Evolutionary conservation across 352 stramenopile genomes (phyloP), one percentile per base, ranked within the genome.

Genomic region (Phytopythium cucurbitacearum): DNA sequence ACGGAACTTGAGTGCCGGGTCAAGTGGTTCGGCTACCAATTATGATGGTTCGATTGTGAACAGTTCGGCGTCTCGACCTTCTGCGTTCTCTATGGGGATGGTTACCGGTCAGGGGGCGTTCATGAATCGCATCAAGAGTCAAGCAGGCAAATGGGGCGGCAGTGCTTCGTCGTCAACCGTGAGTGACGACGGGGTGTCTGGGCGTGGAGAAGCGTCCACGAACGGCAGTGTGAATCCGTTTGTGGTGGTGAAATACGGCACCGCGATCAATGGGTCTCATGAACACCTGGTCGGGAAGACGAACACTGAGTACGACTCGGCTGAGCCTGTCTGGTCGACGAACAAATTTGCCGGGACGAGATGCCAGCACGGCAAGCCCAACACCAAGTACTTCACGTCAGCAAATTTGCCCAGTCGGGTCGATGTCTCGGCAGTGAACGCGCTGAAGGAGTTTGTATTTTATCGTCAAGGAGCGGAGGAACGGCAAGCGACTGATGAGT

Each of bases 231-330:
- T 92, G 7, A 80, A 88, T 44, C 56, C 82, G 7, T 94, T 91
- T 41, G 81, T 89, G 6, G 68, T 91, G 8, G 72, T 92, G 34
- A 88, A 87, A 40, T 84, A 76, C 49, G 80, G 74, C 21, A 74
- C 88, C 32, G 65, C 70, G 41, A 58, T 73, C 13, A 62, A 56
- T 53, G 76, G 64, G 36, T 76, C 72, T 15, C 65, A 76, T 5
- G 82, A 90, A 40, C 76, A 69, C 28, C 59, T 79, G 2, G 77
- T 95, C 13, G 85, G 85, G 5, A 85, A 82, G 60, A 95, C 85
- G 1, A 95, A 95, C 58, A 95, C 85, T 0, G 85, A 95, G 56
- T 95, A 95, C 40, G 80, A 91, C 36, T 76, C 68, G 4, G 56
- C 65, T 3, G 63, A 82, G 49, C 85, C 85, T 0, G 69, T 89